Evolutionary conservation across 1,284 basidiomycete species (phyloP).

Genomic region (Ustilago esculenta): DNA sequence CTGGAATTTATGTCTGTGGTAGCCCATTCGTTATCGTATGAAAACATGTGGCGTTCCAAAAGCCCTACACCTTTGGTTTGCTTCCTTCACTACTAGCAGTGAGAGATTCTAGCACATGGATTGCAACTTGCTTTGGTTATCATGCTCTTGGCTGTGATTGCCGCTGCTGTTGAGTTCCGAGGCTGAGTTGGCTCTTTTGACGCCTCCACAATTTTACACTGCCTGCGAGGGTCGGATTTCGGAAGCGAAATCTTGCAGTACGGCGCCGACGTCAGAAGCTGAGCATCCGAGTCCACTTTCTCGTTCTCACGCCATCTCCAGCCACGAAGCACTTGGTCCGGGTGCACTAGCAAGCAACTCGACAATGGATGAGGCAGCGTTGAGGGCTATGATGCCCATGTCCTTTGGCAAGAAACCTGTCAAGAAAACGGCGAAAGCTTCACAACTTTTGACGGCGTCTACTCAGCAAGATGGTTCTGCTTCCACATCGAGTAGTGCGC

Average conservation of each 20-base stretch:
- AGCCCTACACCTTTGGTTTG: constrained; percentile 1
- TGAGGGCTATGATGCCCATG: constrained; percentile 63
- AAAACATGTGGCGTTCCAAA: background rate
- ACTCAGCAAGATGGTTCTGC: too few species aligned
- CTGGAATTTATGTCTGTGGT: too few species aligned
- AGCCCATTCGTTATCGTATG: too few species aligned
- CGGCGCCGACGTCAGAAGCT: too few species aligned
- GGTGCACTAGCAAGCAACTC: background rate
- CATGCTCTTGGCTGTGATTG: too few species aligned
- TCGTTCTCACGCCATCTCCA: too few species aligned
- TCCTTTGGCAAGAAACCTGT: constrained; percentile 51
- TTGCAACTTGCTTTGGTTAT: background rate
- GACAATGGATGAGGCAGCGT: constrained; percentile 62
- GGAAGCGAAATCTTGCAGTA: background rate
- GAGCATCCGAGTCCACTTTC: too few species aligned
- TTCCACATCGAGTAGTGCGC: too few species aligned
- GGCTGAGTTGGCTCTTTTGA: background rate
- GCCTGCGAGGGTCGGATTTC: constrained; percentile 5
- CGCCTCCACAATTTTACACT: constrained; percentile 3
- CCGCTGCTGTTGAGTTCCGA: too few species aligned
- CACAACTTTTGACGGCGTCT: too few species aligned
- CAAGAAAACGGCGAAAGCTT: constrained; percentile 1
- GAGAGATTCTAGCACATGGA: background rate
- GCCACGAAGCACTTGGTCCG: too few species aligned
- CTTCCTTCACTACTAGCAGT: background rate